Evolutionary conservation across 495 filamentous ascomycete genomes (phyloP), one percentile per base, ranked within the genome.

Genomic region (Aspergillus egyptiacus): DNA sequence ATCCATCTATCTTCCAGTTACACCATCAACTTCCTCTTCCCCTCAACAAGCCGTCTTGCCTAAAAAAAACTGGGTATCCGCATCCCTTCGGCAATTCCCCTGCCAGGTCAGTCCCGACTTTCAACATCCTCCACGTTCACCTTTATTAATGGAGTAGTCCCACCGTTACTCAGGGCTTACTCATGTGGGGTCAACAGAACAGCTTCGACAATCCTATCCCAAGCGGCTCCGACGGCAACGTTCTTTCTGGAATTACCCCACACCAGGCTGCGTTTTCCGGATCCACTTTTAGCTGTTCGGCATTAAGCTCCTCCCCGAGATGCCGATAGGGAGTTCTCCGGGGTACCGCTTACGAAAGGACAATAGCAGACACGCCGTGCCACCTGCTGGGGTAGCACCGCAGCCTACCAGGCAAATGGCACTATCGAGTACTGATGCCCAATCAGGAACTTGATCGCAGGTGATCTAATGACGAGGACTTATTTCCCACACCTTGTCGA

Each of bases 131-230:
- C 45, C 32, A 48, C 34, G 45, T 24, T 14, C 45, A 45, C n/a
- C 7, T 24, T 13, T 14, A n/a, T n/a, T n/a, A n/a, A n/a, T n/a
- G n/a, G n/a, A n/a, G n/a, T n/a, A n/a, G n/a, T 58, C 49, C 56
- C 60, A 52, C 53, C 22, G 56, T 65, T 64, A 64, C 58, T 64
- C 60, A 69, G 62, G 38, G 42, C 60, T 69, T 55, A 69, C 56
- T 67, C 59, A 69, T 69, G 66, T 69, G 64, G 64, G 66, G 66
- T 61, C 55, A 39, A 11, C 18, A 30, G n/a, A 32, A 54, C 51
- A 20, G 35, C 27, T 39, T 8, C 37, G 36, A 22, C 18, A 5
- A 22, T 46, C 20, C 24, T 3, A 2, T 22, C 8, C 27, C 37
- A 7, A 24, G 37, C 11, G 1, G 19, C 37, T 13, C 8, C 7